These are phyloP conservation scores for Torulaspora pretoriensis DNA, from an alignment of 1,139 yeast species.

Conservation along the genomic window DNA sequence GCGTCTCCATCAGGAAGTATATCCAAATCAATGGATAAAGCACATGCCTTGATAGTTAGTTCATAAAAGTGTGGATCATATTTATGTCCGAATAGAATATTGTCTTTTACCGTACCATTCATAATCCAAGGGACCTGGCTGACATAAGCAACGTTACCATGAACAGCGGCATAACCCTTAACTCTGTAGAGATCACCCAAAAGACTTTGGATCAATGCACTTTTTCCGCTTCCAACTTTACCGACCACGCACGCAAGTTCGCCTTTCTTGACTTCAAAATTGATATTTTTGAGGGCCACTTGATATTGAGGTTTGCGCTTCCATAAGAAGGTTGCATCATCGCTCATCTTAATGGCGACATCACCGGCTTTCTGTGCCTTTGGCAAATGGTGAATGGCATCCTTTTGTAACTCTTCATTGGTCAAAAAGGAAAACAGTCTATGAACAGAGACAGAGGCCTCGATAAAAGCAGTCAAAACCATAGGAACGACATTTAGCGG, in stretches of 20 bases:
- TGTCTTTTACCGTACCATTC: conserved; percentile 89
- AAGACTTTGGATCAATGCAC: conserved; percentile 77
- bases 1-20: conserved; percentile 83
- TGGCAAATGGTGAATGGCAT: conserved; percentile 63
- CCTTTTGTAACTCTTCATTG: conserved; percentile 75
- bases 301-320: conserved; percentile 71
- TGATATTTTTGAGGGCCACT: conserved; percentile 70
- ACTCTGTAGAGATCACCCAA: conserved; percentile 82
- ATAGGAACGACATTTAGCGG: conserved; percentile 93
- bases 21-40: conserved; percentile 72
- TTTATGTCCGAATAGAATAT: conserved; percentile 83
- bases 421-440: conserved; percentile 73
- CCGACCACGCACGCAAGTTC: conserved; percentile 86
- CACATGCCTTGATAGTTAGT: conserved; percentile 82
- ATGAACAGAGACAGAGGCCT: conserved; percentile 81
- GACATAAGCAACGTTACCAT: conserved; percentile 84
- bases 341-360: conserved; percentile 55
- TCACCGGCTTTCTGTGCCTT: conserved; percentile 57
- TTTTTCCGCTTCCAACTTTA: conserved; percentile 88
- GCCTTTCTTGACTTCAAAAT: conserved; percentile 70
- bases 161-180: conserved; percentile 67
- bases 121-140: conserved; percentile 95
- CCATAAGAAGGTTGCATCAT: conserved; percentile 85
- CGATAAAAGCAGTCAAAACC: conserved; percentile 81
- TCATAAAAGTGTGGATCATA: conserved; percentile 77